phyloP scores from a whole-genome alignment of 176 grass and related monocot genomes.

The Cocos nucifera region DNA sequence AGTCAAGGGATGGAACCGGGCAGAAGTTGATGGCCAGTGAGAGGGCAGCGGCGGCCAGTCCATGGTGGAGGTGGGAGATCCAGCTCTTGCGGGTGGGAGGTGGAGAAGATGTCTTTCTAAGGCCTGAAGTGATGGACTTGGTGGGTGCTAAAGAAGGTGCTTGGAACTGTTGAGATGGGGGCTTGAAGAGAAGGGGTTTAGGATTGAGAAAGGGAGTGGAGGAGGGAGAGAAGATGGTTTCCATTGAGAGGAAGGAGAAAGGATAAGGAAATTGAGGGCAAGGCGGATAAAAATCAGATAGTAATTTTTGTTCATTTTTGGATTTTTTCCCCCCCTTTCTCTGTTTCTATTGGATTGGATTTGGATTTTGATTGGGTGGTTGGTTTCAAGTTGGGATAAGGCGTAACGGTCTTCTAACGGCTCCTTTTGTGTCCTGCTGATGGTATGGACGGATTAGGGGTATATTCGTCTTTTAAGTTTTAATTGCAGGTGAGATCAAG shows the following conservation, averaged over 20 bases:
- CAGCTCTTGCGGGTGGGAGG: conserved; percentile 27
- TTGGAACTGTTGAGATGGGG: conserved; percentile 12
- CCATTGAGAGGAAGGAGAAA: conserved; percentile 36
- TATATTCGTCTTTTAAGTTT: conserved; percentile 1
- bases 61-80: conserved; percentile 66
- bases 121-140: conserved; percentile 30
- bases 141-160: background rate
- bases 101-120: conserved; percentile 22
- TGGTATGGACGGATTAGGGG: too few relatives aligned
- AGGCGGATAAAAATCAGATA: conserved; percentile 7
- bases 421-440: background rate
- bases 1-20: conserved; percentile 29
- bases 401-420: conserved; percentile 17
- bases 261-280: conserved; percentile 17
- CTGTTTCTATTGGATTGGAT: background rate
- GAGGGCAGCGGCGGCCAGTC: conserved; percentile 58
- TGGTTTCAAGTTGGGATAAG: conserved; percentile 79
- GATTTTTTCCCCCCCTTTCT: background rate
- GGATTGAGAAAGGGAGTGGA: conserved; percentile 38
- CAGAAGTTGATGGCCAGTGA: conserved; percentile 65
- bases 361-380: conserved; percentile 75
- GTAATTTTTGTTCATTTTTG: conserved; percentile 23
- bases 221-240: conserved; percentile 73
- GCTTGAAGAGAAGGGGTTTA: conserved; percentile 20
- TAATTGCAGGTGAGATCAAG: too few relatives aligned